Evolutionary conservation across 164 flowering plant genomes (phyloP).

Genomic region (Buxus sempervirens): DNA sequence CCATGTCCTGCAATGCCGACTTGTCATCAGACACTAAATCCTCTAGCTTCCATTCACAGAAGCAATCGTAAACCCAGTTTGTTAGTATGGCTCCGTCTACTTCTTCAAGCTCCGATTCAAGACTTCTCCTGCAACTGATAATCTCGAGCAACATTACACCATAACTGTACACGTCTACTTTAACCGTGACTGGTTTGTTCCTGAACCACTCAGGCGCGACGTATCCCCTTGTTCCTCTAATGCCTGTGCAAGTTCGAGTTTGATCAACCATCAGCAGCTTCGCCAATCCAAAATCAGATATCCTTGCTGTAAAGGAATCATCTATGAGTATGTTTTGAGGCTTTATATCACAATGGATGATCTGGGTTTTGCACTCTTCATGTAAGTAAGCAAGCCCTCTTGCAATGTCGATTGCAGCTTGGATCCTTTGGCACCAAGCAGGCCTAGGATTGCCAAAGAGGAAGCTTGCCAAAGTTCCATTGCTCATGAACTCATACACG

Average conservation of each 20-base stretch:
- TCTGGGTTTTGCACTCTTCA: constrained; percentile 24
- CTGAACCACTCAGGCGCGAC: constrained; percentile 18
- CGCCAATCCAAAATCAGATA: constrained; percentile 21
- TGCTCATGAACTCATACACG: constrained; percentile 21
- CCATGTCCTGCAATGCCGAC: not conserved
- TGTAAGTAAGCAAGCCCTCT: constrained; percentile 23
- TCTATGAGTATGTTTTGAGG: constrained; percentile 28
- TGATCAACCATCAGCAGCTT: constrained; percentile 7
- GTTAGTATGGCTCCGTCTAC: constrained; percentile 1
- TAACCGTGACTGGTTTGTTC: constrained; percentile 4
- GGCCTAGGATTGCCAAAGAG: constrained; percentile 15
- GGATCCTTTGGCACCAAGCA: constrained; percentile 12
- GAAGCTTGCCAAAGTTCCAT: constrained; percentile 17
- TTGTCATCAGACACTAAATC: constrained; percentile 4
- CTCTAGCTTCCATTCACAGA: not conserved
- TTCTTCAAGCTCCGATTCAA: not conserved
- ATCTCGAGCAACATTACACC: constrained; percentile 8
- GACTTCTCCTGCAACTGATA: constrained; percentile 4
- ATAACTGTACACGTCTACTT: constrained; percentile 14
- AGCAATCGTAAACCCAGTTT: constrained; percentile 10
- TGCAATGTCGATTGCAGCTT: constrained; percentile 10
- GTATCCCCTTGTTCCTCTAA: constrained; percentile 16
- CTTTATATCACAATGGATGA: constrained; percentile 25
- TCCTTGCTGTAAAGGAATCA: constrained; percentile 9
- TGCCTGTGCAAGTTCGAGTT: constrained; percentile 2